These are phyloP conservation scores for Sarcodon sp. DNA, from an alignment of 768 basidiomycete genomes.

Conservation along the genomic window DNA sequence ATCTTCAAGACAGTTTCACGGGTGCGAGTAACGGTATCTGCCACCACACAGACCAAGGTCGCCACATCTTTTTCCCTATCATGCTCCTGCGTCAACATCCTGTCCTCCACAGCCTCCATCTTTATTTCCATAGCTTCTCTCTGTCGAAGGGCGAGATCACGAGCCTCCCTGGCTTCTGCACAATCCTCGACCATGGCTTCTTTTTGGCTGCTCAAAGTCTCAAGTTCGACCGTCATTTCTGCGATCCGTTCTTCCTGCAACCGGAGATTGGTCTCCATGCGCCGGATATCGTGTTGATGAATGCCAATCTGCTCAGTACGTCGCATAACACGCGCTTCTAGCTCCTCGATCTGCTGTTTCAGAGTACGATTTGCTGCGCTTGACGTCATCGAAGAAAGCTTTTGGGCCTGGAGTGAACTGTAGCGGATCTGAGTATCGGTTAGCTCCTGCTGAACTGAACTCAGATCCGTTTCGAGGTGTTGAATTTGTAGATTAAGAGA, in stretches of 20 bases:
- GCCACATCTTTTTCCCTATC: slow-evolving; percentile 13
- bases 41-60: slow-evolving; percentile 12
- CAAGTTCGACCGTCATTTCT: slow-evolving; percentile 62
- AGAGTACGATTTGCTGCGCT: slow-evolving; percentile 41
- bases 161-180: slow-evolving; percentile 58
- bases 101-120: slow-evolving; percentile 30
- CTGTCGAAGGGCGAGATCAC: slow-evolving; percentile 46
- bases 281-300: slow-evolving; percentile 68
- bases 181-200: slow-evolving; percentile 81
- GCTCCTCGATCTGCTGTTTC: slow-evolving; percentile 52
- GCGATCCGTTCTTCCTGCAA: slow-evolving; percentile 62
- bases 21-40: slow-evolving; percentile 4
- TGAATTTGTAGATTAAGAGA: slow-evolving; percentile 51
- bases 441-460: slow-evolving; percentile 37
- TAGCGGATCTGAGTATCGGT: slow-evolving; percentile 47
- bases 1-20: neutral
- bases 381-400: slow-evolving; percentile 49
- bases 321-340: slow-evolving; percentile 50
- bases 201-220: slow-evolving; percentile 52
- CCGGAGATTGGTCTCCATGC: slow-evolving; percentile 61
- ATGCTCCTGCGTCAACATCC: slow-evolving; percentile 11
- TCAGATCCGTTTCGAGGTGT: slow-evolving; percentile 50
- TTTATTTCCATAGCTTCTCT: slow-evolving; percentile 54
- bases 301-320: slow-evolving; percentile 66
- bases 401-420: slow-evolving; percentile 47